These are phyloP conservation scores for Saccharomycopsis hybrid DNA, from an alignment of 1,139 yeast species.

Conservation along the genomic window DNA sequence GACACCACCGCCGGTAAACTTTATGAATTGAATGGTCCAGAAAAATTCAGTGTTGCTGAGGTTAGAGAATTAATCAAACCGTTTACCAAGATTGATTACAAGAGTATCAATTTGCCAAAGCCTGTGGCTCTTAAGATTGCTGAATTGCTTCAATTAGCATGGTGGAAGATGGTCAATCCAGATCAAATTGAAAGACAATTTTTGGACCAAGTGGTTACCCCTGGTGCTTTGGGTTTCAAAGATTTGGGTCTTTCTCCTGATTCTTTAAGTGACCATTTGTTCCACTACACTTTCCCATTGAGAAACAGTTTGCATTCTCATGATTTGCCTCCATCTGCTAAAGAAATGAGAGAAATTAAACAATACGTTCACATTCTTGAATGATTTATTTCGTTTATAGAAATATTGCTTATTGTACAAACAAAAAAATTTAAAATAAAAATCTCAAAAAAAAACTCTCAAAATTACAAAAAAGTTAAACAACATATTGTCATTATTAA, in stretches of 20 bases:
- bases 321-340: conserved; percentile 27
- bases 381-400: no score
- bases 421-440: no score
- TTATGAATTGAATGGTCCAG: conserved; percentile 69
- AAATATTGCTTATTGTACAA: no score
- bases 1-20: conserved; percentile 75
- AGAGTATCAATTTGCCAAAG: conserved; percentile 48
- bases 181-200: conserved; percentile 76
- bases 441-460: no score
- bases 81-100: conserved; percentile 40
- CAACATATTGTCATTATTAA: no score
- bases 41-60: conserved; percentile 55
- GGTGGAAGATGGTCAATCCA: conserved; percentile 66
- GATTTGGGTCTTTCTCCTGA: conserved; percentile 73
- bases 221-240: conserved; percentile 55
- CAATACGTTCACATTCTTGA: neutral
- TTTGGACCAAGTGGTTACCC: conserved; percentile 59
- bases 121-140: conserved; percentile 41
- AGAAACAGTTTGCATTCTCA: conserved; percentile 27
- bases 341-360: conserved; percentile 21
- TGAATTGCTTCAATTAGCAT: conserved; percentile 47
- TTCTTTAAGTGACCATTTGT: conserved; percentile 61
- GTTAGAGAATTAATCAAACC: conserved; percentile 66
- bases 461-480: no score
- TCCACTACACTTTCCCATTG: conserved; percentile 39